Evolutionary conservation across 2,329 filamentous ascomycete species (phyloP).

Genomic region (Penicillium sp.): DNA sequence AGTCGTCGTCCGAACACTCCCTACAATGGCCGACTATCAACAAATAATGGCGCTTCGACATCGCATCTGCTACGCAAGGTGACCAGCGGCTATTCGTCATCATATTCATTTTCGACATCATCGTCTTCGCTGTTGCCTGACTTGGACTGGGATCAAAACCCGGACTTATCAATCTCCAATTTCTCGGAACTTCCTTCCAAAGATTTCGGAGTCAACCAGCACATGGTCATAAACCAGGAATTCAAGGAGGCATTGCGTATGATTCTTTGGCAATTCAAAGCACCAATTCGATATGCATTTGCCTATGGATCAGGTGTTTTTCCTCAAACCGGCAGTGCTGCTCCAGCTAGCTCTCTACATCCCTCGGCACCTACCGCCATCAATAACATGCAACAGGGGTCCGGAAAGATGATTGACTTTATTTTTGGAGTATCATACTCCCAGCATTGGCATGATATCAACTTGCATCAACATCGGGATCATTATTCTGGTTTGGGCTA

Average conservation of each 20-base stretch:
- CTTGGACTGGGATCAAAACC: slow-evolving; percentile 70
- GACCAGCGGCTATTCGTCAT: slow-evolving; percentile 16
- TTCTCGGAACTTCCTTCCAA: slow-evolving; percentile 73
- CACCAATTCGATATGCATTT: slow-evolving; percentile 93
- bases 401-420: slow-evolving; percentile 96
- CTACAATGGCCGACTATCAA: slow-evolving; percentile 20
- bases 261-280: slow-evolving; percentile 85
- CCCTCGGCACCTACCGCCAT: slow-evolving; percentile 77
- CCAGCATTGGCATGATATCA: slow-evolving; percentile 95
- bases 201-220: slow-evolving; percentile 90
- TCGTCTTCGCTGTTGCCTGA: slow-evolving; percentile 30
- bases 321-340: slow-evolving; percentile 60
- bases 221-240: slow-evolving; percentile 92
- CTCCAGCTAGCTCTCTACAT: slow-evolving; percentile 53
- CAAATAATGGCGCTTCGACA: slow-evolving; percentile 15
- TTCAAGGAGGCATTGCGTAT: slow-evolving; percentile 87
- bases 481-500: slow-evolving; percentile 87
- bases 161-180: slow-evolving; percentile 65
- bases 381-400: slow-evolving; percentile 76
- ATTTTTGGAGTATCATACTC: slow-evolving; percentile 93
- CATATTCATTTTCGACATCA: slow-evolving; percentile 35
- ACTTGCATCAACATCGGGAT: slow-evolving; percentile 78
- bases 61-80: slow-evolving; percentile 20
- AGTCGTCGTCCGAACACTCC: slow-evolving; percentile 23
- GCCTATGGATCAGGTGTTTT: slow-evolving; percentile 98